Evolutionary conservation across 768 basidiomycete genomes (phyloP).

Genomic region (Epithele typhae): DNA sequence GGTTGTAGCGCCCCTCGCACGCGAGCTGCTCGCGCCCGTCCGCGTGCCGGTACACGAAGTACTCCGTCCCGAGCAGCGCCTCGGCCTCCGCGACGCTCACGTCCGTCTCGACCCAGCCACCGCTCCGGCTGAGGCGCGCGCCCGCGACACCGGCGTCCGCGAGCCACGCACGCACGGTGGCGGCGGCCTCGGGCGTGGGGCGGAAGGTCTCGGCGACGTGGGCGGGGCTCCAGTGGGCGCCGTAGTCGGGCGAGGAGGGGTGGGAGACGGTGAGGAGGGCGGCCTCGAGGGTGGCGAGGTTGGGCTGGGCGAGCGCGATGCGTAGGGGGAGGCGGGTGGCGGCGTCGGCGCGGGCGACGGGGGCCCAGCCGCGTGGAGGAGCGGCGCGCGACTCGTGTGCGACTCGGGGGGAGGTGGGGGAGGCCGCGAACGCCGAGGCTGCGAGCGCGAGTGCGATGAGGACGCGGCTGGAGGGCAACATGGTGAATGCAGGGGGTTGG

Average conservation of each 20-base stretch:
- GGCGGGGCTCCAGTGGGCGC: constrained; percentile 42
- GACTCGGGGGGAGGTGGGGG: neutral
- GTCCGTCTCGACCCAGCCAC: constrained; percentile 40
- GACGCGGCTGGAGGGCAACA: neutral
- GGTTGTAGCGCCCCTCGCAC: constrained; percentile 57
- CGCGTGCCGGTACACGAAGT: constrained; percentile 53
- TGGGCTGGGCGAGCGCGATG: constrained; percentile 43
- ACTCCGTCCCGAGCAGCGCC: constrained; percentile 40
- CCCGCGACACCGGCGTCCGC: constrained; percentile 34
- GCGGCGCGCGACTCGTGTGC: neutral
- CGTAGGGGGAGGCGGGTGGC: constrained; percentile 39
- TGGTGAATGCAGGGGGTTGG: no score
- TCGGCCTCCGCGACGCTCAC: constrained; percentile 41
- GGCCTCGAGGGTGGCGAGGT: constrained; percentile 40
- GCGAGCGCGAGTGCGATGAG: neutral
- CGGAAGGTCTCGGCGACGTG: constrained; percentile 42
- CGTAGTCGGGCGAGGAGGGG: constrained; percentile 45
- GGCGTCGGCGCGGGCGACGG: constrained; percentile 30
- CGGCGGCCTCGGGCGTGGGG: constrained; percentile 36
- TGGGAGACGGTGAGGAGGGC: constrained; percentile 44
- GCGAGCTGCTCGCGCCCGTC: constrained; percentile 48
- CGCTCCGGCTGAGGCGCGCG: constrained; percentile 35
- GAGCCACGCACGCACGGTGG: constrained; percentile 38
- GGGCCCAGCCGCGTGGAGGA: constrained; percentile 32
- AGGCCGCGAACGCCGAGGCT: neutral